Evolutionary conservation across 1,284 basidiomycete genomes (phyloP), one percentile per base, ranked within the genome.

Genomic region (Microbotryum intermedium): DNA sequence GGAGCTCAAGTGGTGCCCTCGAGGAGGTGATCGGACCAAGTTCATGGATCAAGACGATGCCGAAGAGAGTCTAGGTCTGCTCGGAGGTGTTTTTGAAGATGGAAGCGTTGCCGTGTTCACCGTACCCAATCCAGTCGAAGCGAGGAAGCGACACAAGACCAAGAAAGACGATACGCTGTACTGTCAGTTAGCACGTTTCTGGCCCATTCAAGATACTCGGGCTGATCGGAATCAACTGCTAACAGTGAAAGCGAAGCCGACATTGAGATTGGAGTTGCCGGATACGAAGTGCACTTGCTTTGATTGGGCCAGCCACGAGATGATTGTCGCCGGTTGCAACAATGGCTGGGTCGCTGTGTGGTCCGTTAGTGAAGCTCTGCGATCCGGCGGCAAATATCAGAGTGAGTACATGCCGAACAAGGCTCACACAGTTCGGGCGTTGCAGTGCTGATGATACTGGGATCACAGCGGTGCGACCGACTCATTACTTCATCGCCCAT

Each of bases 1-100:
- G 65, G 84, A 88, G 55, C 71, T 91, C 20, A 88, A 85, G 74
- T 95, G 91, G 90, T 92, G 90, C 75, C 91, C 90, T 4, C 72
- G 89, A 6, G 60, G 64, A 43, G 64, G 65, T 13, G 25, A 55
- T 47, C 26, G 50, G 34, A n/a, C 28, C 5, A 29, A 48, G 49
- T 30, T 53, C 28, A 55, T 45, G 10, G 49, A 50, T 21, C 21
- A 28, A 11, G 44, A 52, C 62, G 66, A 56, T 28, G 23, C 18
- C 20, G 75, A 79, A n/a, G 78, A 81, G 26, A 90, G 88, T 70
- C 76, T 95, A 0, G 92, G 92, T 2, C 72, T 95, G 18, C 70
- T 95, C 16, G 88, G 83, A 0, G 90, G 86, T 1, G 82, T 85
- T 0, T 91, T 91, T 60, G 83, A 85, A 69, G 89, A 94, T 70